Base-by-base conservation (phyloP, 352 stramenopile species). In the Globisporangium alternatum region DNA sequence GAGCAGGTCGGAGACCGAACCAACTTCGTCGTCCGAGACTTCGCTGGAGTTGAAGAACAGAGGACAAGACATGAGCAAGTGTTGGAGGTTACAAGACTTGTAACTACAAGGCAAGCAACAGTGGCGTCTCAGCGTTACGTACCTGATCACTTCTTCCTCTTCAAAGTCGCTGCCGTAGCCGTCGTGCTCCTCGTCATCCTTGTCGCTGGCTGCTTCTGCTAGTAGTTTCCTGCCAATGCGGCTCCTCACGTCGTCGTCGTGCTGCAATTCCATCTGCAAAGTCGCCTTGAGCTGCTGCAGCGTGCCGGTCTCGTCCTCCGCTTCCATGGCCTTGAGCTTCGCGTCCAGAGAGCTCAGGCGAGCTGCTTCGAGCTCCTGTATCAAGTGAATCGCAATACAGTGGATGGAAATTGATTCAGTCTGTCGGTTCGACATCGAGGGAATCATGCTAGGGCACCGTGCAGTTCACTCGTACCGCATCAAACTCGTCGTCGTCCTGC, bases 101-200 rank as follows among this genome's bases (percentile, higher is more conserved):
- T 28, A 28, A 28, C 25, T 28, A 28, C 25, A 28, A 28, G 25
- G 25, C 31, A 37, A 37, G 31, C 31, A 37, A 37, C 31, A 28
- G 25, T 28, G 33, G 33, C 6, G 33, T 10, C 13, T 15, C 13
- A 45, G 15, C 7, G 19, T n/a, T 5, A 15, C 56, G 22, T 75
- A 93, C 85, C 83, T 95, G 25, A 68, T 70, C 55, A 93, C 81
- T 61, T 91, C 83, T 63, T 91, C 81, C 60, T 92, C 82, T 58
- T 95, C 84, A 67, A 95, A 95, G 56, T 95, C 84, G 56, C 83
- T 93, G 8, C 83, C 84, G 53, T 95, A 95, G 37, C 78, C 79
- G 44, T 89, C 71, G 25, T 77, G 75, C 21, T 84, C 75, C 33
- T 75, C 49, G 1, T 63, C 68, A 13, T 84, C 75, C 31, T 74